Evolutionary conservation across 2,329 filamentous ascomycete genomes (phyloP), one percentile per base, ranked within the genome.

Genomic region (Xylariaceae sp.): DNA sequence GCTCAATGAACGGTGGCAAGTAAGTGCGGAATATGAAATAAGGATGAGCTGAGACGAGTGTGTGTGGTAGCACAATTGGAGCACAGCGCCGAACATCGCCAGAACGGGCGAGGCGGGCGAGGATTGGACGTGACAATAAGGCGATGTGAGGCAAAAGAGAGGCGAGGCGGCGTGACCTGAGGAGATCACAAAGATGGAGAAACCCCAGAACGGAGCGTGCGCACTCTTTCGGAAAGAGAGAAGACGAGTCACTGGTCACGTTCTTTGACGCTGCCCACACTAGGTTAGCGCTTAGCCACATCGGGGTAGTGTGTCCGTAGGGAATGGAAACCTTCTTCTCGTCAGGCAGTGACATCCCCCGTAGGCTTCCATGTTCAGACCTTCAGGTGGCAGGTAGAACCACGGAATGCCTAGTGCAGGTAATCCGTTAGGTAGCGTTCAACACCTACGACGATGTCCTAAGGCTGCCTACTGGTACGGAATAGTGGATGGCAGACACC

Each of bases 21-120:
- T 30, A 30, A 1, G 23, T 30, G 23, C 23, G 23, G 3, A 41
- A 41, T 10, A 41, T 10, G 11, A 41, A 41, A 41, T 10, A 41
- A 39, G n/a, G 37, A 54, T 58, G 55, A 58, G 53, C 61, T 60
- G 60, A 62, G 37, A 41, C 9, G 37, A 41, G 37, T 10, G 37
- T 41, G 37, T 30, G 18, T 35, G 49, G 49, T 51, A 11, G 4
- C 49, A 50, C 47, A 11, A 30, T 35, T 18, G 49, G 34, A 11
- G 11, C 49, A 41, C 37, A 41, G 37, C 37, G 37, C 11, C 37
- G 9, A 41, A 41, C 37, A 9, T 41, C 37, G 11, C 37, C 37
- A 41, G 11, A 13, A 8, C 37, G 11, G 7, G 7, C 37, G 23
- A 30, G 23, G 23, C 23, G 23, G 23, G 23, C 23, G 23, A 30